Evolutionary conservation across 1,284 basidiomycete species (phyloP), one percentile per base, ranked within the genome.

Genomic region (Macrocystidia cucumis): DNA sequence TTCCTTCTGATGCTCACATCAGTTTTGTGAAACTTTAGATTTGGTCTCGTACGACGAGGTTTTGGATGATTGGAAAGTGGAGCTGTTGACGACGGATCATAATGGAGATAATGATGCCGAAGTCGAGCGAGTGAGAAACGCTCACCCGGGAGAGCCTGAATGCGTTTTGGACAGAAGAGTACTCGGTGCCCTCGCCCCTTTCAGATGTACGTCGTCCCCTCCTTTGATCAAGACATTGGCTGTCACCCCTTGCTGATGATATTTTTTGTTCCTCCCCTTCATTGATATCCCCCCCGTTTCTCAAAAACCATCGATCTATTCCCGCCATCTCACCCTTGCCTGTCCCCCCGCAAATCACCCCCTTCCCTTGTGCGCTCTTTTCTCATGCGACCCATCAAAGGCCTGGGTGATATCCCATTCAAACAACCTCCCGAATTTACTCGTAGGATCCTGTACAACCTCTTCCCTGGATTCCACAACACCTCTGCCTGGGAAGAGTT

Each of bases 351-450:
- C 9, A 13, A 9, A 29, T 29, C 28, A 9, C 9, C 28, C 28
- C 17, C 25, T 32, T 30, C 17, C 9, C 18, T 34, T 30, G n/a
- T n/a, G n/a, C n/a, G n/a, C n/a, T n/a, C n/a, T n/a, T n/a, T n/a
- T n/a, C n/a, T n/a, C n/a, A n/a, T n/a, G n/a, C n/a, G n/a, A n/a
- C n/a, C n/a, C n/a, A n/a, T n/a, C n/a, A n/a, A 43, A 81, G 80
- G 76, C 54, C 63, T 83, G 35, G 80, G 78, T 13, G 78, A 83
- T 44, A 70, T 72, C 29, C 74, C 75, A 11, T 83, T 83, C 61
- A 83, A 83, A 50, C 76, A 82, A 41, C 78, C 78, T 6, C 72
- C 78, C 14, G 63, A 64, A 28, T 82, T 81, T 52, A 80, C 76
- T n/a, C 63, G 75, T 16, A 70, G 75, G 9, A 71, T 83, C 19